Percentiles rank a stretch among this genome's conserved stretches.
phyloP scores from a whole-genome alignment of 2,329 filamentous ascomycete species.

The Ploettnerulaceae sp. region DNA sequence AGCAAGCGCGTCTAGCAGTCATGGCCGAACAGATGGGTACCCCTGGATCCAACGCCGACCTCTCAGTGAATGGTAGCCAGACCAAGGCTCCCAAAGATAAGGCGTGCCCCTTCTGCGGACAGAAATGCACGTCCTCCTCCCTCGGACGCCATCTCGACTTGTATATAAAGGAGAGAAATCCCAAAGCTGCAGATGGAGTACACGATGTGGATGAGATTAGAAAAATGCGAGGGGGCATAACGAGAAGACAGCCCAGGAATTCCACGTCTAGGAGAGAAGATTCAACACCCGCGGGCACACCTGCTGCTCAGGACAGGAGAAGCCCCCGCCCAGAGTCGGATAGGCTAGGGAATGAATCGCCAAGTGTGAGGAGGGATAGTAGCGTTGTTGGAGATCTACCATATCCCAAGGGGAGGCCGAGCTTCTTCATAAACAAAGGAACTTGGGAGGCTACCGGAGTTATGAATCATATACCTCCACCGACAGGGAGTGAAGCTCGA shows the following conservation, averaged over 20 bases:
- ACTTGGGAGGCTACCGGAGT: conserved; percentile 75
- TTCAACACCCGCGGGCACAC: conserved; percentile 54
- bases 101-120: conserved; percentile 80
- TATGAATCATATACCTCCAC: conserved; percentile 65
- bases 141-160: conserved; percentile 90
- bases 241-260: conserved; percentile 72
- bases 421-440: conserved; percentile 38
- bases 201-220: conserved; percentile 88
- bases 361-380: conserved; percentile 35
- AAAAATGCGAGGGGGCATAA: conserved; percentile 79
- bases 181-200: conserved; percentile 77
- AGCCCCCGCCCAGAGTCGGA: conserved; percentile 33
- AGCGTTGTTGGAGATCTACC: conserved; percentile 36
- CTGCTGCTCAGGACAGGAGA: conserved; percentile 37
- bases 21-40: conserved; percentile 35
- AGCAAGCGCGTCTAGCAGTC: conserved; percentile 11
- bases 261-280: conserved; percentile 49
- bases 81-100: conserved; percentile 63
- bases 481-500: conserved; percentile 43
- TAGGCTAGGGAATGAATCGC: conserved; percentile 33
- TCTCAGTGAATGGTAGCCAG: conserved; percentile 31
- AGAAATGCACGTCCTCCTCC: conserved; percentile 89
- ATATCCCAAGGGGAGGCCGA: conserved; percentile 32
- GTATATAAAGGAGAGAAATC: conserved; percentile 91
- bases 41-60: conserved; percentile 33